phyloP scores from a whole-genome alignment of 2,329 filamentous ascomycete genomes.

The Apiospora aurea region DNA sequence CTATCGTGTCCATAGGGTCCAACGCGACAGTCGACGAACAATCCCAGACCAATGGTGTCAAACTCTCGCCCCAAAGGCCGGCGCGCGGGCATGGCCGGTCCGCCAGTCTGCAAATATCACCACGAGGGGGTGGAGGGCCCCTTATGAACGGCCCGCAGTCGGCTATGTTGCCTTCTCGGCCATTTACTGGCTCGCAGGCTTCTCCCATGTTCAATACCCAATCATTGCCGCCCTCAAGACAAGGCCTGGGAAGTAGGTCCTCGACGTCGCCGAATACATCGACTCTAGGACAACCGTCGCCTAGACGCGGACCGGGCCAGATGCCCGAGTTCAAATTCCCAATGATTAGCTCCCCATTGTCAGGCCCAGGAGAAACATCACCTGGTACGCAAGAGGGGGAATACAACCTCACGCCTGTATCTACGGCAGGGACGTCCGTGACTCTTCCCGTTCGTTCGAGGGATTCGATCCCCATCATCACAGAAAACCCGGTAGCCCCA shows the following conservation, averaged over 20 bases:
- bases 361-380: constrained; percentile 40
- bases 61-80: constrained; percentile 56
- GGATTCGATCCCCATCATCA: constrained; percentile 56
- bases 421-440: constrained; percentile 43
- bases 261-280: constrained; percentile 57
- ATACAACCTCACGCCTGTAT: constrained; percentile 49
- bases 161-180: constrained; percentile 50
- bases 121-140: constrained; percentile 49
- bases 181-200: constrained; percentile 49
- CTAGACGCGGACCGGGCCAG: constrained; percentile 49
- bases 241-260: constrained; percentile 44
- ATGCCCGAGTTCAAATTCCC: constrained; percentile 67
- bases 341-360: constrained; percentile 51
- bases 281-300: constrained; percentile 46
- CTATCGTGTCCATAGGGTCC: constrained; percentile 80
- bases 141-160: constrained; percentile 52
- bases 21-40: constrained; percentile 55
- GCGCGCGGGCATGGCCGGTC: constrained; percentile 76
- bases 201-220: constrained; percentile 61
- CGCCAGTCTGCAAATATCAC: constrained; percentile 79
- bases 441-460: constrained; percentile 49
- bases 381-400: constrained; percentile 45
- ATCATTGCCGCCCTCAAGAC: constrained; percentile 60
- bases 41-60: constrained; percentile 49
- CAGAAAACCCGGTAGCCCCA: constrained; percentile 64